Evolutionary conservation across 495 filamentous ascomycete species (phyloP).

Genomic region (Oidiodendron maius): DNA sequence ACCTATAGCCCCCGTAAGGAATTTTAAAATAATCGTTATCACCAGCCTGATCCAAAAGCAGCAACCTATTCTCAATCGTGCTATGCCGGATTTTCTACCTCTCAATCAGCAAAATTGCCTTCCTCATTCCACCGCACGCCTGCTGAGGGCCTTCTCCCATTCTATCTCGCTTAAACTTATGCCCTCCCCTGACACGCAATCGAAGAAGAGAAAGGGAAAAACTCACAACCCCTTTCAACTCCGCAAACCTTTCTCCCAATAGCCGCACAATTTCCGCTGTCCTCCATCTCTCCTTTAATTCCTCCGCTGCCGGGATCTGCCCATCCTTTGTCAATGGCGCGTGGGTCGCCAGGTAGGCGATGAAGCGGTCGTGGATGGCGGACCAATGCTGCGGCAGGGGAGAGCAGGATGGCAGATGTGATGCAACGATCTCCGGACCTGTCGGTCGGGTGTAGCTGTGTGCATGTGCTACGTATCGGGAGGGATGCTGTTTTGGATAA

Average conservation of each 20-base stretch:
- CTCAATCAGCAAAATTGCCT: neutral
- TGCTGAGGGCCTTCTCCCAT: neutral
- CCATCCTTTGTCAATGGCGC: conserved; percentile 12
- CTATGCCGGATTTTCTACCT: conserved; percentile 2
- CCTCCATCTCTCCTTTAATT: conserved; percentile 9
- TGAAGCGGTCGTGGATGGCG: conserved; percentile 16
- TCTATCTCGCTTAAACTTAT: neutral
- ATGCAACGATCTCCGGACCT: conserved; percentile 3
- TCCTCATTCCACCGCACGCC: too few relatives aligned
- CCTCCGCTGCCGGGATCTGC: conserved; percentile 8
- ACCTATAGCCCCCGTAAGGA: conserved; percentile 13
- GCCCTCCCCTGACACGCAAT: neutral
- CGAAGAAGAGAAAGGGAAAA: neutral
- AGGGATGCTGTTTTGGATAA: too few relatives aligned
- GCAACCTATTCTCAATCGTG: conserved; percentile 14
- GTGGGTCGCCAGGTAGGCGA: conserved; percentile 18
- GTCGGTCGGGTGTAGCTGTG: conserved; percentile 3
- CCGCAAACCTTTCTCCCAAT: conserved; percentile 9
- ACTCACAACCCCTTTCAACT: conserved; percentile 2
- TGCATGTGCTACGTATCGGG: too few relatives aligned
- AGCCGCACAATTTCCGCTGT: conserved; percentile 6
- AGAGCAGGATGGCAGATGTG: conserved; percentile 7
- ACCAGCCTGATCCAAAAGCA: conserved; percentile 6
- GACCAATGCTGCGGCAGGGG: conserved; percentile 10
- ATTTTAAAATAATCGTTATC: conserved; percentile 19